A percentile compares a stretch with the other conserved stretches of the same genome.
Conservation (phyloP, 2,329 filamentous ascomycete genomes). For the Chaetomium olivaceum region DNA sequence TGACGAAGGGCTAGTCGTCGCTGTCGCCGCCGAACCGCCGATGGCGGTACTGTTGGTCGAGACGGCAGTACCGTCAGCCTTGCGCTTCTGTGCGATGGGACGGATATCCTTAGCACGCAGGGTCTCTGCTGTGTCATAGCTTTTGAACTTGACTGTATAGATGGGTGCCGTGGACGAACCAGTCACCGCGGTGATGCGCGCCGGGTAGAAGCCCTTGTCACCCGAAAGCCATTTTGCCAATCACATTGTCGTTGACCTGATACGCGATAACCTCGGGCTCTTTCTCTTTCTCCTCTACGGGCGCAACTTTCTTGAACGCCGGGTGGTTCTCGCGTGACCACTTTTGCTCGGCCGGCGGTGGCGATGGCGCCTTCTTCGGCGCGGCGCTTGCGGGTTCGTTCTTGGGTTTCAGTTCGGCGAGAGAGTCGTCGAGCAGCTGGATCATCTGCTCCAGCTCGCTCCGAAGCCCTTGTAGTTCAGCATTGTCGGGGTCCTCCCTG, state of each 20-base stretch:
- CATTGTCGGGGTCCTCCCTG: constrained; percentile 76
- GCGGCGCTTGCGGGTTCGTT: constrained; percentile 49
- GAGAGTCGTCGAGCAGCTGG: constrained; percentile 72
- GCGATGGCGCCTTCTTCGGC: constrained; percentile 43
- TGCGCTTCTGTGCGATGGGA: constrained; percentile 78
- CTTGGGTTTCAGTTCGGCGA: constrained; percentile 74
- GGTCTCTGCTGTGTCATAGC: constrained; percentile 82
- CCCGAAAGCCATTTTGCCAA: constrained; percentile 91
- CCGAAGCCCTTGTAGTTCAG: constrained; percentile 74
- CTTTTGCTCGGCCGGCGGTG: constrained; percentile 56
- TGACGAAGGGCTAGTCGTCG: constrained; percentile 16
- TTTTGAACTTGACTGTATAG: constrained; percentile 94
- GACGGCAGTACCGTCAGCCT: constrained; percentile 72
- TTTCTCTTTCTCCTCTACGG: constrained; percentile 48
- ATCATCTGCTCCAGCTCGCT: constrained; percentile 82
- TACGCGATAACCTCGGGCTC: constrained; percentile 61
- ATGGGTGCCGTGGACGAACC: constrained; percentile 88
- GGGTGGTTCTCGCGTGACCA: constrained; percentile 81
- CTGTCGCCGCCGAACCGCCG: constrained; percentile 33
- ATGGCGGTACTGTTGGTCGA: constrained; percentile 36
- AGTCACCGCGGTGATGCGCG: constrained; percentile 89
- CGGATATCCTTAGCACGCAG: constrained; percentile 80
- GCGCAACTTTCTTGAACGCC: constrained; percentile 64
- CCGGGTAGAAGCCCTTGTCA: constrained; percentile 88
- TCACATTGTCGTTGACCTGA: constrained; percentile 83